Evolutionary conservation across 768 basidiomycete species (phyloP).

Genomic region (Pholiota conissans): DNA sequence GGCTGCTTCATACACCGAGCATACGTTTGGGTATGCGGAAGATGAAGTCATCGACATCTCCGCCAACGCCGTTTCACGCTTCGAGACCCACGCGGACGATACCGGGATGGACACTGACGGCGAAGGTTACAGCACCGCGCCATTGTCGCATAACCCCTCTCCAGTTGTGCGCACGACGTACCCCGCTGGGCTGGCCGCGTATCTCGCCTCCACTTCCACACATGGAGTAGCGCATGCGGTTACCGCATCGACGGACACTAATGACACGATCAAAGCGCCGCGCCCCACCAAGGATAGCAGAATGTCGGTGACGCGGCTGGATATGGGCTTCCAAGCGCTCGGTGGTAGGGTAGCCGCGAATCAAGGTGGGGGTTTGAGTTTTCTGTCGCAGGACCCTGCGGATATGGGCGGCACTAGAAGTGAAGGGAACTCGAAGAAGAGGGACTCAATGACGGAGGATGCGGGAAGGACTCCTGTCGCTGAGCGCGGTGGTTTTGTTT

Average conservation of each 20-base stretch:
- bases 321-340: neutral
- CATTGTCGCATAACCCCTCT: neutral
- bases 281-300: too few species aligned
- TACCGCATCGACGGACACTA: too few species aligned
- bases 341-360: neutral
- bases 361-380: neutral
- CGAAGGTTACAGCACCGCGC: neutral
- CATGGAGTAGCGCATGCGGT: too few species aligned
- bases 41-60: too few species aligned
- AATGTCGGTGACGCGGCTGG: neutral
- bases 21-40: too few species aligned
- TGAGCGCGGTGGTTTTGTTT: neutral
- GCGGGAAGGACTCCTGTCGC: constrained; percentile 16
- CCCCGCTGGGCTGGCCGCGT: neutral
- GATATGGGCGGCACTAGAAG: too few species aligned
- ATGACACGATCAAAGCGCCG: too few species aligned
- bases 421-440: constrained; percentile 1
- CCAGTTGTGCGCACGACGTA: neutral
- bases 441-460: constrained; percentile 8
- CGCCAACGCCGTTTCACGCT: too few species aligned
- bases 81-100: neutral
- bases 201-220: neutral
- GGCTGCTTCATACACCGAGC: too few species aligned
- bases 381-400: neutral
- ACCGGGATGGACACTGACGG: too few species aligned